Conservation (phyloP, 2,329 filamentous ascomycete genomes). For the Trichoderma atrobrunneum region DNA sequence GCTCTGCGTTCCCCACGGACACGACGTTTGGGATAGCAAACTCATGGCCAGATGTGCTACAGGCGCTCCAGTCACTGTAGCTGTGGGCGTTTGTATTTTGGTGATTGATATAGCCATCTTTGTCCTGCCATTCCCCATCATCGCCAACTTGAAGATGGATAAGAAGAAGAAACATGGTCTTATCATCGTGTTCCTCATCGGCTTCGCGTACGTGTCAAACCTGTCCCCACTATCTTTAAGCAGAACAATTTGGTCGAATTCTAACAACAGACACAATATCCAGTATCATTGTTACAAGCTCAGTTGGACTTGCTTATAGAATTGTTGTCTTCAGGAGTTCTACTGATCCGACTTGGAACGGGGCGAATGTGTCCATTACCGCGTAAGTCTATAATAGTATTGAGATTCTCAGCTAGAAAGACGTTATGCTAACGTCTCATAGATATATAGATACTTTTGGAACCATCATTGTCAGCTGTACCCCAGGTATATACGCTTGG, state of each 20-base stretch:
- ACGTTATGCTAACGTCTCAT: not conserved
- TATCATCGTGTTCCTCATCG: not conserved
- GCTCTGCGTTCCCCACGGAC: not conserved
- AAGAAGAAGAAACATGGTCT: not conserved
- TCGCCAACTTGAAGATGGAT: not conserved
- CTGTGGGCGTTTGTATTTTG: not conserved
- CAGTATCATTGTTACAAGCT: slow-evolving; percentile 5
- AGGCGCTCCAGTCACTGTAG: not conserved
- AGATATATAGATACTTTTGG: slow-evolving; percentile 8
- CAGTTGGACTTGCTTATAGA: not conserved
- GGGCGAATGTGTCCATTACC: not conserved
- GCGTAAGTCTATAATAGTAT: not conserved
- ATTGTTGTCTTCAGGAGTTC: not conserved
- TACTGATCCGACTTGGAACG: slow-evolving; percentile 1
- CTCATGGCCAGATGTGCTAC: not conserved
- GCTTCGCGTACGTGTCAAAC: not conserved
- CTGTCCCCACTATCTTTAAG: not conserved
- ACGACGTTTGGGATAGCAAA: not conserved
- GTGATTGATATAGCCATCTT: slow-evolving; percentile 1
- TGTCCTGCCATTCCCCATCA: not conserved
- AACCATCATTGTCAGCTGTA: not conserved
- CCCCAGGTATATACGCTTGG: not conserved
- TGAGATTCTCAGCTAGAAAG: rapidly evolving
- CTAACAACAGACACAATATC: not conserved
- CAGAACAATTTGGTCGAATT: not conserved